Conservation (phyloP, 768 basidiomycete species). For the Lentinula guzmanii region DNA sequence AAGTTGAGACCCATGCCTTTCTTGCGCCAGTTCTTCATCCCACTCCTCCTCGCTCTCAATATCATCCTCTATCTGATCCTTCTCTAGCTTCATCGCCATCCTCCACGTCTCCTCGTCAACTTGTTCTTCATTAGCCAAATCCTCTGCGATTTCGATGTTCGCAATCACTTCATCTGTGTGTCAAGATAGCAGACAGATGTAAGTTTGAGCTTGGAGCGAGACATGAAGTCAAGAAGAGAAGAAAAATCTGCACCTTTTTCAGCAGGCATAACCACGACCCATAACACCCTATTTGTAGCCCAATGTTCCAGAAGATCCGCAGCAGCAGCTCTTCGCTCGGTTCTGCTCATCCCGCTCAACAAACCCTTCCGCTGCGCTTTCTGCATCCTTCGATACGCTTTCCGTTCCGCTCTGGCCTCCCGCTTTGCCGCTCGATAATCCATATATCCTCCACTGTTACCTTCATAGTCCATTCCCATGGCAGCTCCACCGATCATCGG, state of each 20-base stretch:
- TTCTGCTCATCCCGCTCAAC: neutral
- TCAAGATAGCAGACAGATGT: neutral
- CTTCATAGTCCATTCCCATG: neutral
- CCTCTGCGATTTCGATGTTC: constrained; percentile 16
- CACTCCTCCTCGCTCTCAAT: constrained; percentile 4
- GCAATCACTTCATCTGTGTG: constrained; percentile 13
- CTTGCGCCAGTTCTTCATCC: neutral
- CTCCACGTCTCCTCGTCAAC: constrained; percentile 2
- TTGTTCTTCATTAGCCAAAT: constrained; percentile 4
- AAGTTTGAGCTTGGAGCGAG: neutral
- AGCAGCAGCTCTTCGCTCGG: constrained; percentile 11
- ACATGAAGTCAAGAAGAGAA: neutral
- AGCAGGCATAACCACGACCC: constrained; percentile 18
- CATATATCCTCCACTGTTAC: neutral
- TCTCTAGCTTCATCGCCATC: constrained; percentile 3
- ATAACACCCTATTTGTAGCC: constrained; percentile 12
- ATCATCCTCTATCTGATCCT: neutral
- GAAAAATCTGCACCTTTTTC: constrained; percentile 11
- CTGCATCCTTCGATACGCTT: neutral
- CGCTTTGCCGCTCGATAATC: neutral
- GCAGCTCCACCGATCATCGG: neutral
- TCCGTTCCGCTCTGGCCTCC: neutral
- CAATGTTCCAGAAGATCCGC: constrained; percentile 18
- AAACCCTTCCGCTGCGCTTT: neutral
- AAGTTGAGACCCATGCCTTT: neutral